Evolutionary conservation across 2,329 filamentous ascomycete genomes (phyloP), one percentile per base, ranked within the genome.

Genomic region (Verruconis gallopava): DNA sequence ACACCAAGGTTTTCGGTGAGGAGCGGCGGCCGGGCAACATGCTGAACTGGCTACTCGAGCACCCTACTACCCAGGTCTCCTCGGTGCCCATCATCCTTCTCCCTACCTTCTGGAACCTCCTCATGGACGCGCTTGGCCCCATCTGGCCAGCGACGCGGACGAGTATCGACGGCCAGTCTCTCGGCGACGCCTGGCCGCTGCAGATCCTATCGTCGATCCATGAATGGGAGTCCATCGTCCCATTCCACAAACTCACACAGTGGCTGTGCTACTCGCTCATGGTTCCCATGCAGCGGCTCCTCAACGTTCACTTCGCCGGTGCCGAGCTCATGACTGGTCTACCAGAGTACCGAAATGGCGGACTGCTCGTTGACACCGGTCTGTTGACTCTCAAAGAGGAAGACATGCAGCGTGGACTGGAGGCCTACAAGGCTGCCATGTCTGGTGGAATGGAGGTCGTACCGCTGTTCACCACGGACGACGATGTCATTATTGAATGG

Each of bases 131-230:
- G 5, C 69, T 98, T 6, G 74, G 77, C 3, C 73, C 80, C 1
- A 93, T 96, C 57, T 98, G 91, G 91, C 89, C 91, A 0, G 64
- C 76, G 1, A 85, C 84, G 0, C 78, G 89, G 47, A 94, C 89
- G 0, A 77, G 81, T 48, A 81, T 98, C 51, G 85, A 94, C 55
- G 86, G 86, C 2, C 72, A 84, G 20, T 77, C 86, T 0, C 75
- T 98, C 13, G 91, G 91, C 43, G 91, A 98, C 56, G 89, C 91
- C 18, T 98, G 91, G 91, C 83, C 81, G 0, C 94, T 88, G 62
- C 77, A 74, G 9, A 75, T 79, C 21, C 85, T 96, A 75, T 85
- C 86, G n/a, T 73, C 69, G 15, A 77, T 81, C 59, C 68, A 77
- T 49, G 71, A 77, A 1, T 85, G 81, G 81, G 82, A 89, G 57